Evolutionary conservation across 1,284 basidiomycete genomes (phyloP), one percentile per base, ranked within the genome.

Genomic region (Cronartium quercuum): DNA sequence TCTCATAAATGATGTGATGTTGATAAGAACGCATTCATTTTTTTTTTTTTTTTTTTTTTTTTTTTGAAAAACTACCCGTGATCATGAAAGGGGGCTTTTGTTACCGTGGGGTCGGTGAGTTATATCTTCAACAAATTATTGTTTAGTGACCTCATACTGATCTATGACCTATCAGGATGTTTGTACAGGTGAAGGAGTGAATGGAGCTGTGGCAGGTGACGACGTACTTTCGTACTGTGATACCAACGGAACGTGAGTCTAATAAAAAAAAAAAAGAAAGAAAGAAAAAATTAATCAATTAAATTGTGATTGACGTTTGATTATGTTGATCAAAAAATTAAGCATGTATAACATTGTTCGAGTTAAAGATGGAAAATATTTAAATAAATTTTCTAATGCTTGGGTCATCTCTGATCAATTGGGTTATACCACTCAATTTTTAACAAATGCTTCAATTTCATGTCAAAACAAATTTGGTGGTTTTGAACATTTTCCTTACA

Each of bases 331-430:
- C 24, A 18, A 1, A 62, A 12, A 41, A 65, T 40, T 40, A 44
- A 75, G 73, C 9, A 75, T 75, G 73, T 75, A 51, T 38, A 75
- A 75, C 38, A 75, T 75, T 21, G 61, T 75, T 38, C 55, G 66
- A 35, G 73, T 75, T 12, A 68, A 75, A 61, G 47, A 68, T 10
- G 44, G 64, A 47, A 68, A 60, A 61, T 57, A 63, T 67, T 37
- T 42, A 47, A 35, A 37, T n/a, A 29, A 62, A 13, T 75, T 75
- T 40, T 6, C 29, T 21, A 68, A 67, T 66, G 65, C 73, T 44
- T 75, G 65, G 65, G 58, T 65, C 0, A 61, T 75, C 21, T 51
- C 66, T 15, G 66, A 67, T 41, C 65, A 65, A 13, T 75, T 75
- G 37, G 73, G 73, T 21, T 75, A 68, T 61, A 63, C 73, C 3